Evolutionary conservation across 192 early-diverging fungal species (phyloP).

Genomic region (Linnemannia elongata): DNA sequence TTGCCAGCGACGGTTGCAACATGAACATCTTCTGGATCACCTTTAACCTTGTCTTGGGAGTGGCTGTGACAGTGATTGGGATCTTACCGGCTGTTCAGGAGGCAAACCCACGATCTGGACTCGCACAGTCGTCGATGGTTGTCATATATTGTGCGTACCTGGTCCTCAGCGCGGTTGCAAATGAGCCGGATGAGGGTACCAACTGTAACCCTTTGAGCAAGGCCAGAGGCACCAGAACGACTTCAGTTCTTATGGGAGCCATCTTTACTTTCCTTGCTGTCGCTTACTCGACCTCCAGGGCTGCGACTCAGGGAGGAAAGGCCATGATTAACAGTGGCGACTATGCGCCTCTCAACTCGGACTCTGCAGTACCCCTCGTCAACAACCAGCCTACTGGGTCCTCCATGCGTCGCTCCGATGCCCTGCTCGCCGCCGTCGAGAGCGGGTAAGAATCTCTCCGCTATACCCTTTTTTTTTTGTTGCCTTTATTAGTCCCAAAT

Average conservation of each 20-base stretch:
- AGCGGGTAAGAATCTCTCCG: slow-evolving; percentile 52
- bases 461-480: not conserved
- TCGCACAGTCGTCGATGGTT: slow-evolving; percentile 95
- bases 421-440: slow-evolving; percentile 63
- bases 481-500: not conserved
- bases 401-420: slow-evolving; percentile 41
- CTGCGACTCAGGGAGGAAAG: slow-evolving; percentile 82
- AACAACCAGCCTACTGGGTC: slow-evolving; percentile 51
- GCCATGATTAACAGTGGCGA: slow-evolving; percentile 70
- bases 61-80: slow-evolving; percentile 72
- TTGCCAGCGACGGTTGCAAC: slow-evolving; percentile 77
- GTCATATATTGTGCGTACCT: slow-evolving; percentile 92
- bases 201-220: slow-evolving; percentile 86
- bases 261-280: slow-evolving; percentile 94
- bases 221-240: slow-evolving; percentile 78
- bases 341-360: slow-evolving; percentile 67
- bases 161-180: slow-evolving; percentile 84
- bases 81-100: slow-evolving; percentile 88
- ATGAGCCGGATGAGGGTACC: slow-evolving; percentile 72
- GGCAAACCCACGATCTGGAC: slow-evolving; percentile 88
- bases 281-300: slow-evolving; percentile 91
- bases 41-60: slow-evolving; percentile 83
- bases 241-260: slow-evolving; percentile 83
- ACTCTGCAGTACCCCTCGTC: slow-evolving; percentile 62
- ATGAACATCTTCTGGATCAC: slow-evolving; percentile 95